Conservation (phyloP, 1,139 yeast genomes). For the Yamadazyma blattariae region DNA sequence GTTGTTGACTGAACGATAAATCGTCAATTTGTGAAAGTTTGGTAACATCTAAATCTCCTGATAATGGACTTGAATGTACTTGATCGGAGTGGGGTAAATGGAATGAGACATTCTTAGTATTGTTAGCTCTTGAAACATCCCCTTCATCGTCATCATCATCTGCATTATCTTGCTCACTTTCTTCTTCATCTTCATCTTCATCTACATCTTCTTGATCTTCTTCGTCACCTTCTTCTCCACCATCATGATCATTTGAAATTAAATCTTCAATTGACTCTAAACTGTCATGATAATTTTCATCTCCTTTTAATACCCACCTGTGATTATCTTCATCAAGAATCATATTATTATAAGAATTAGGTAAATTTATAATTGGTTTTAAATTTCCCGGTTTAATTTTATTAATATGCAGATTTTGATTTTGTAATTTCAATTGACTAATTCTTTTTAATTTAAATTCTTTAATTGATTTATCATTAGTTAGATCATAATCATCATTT, state of each 20-base stretch:
- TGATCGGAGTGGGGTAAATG: conserved; percentile 31
- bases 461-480: conserved; percentile 19
- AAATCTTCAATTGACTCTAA: conserved; percentile 47
- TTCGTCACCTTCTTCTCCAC: conserved; percentile 13
- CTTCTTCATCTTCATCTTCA: conserved; percentile 16
- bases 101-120: conserved; percentile 41
- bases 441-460: conserved; percentile 37
- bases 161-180: conserved; percentile 8
- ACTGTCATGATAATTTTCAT: conserved; percentile 29
- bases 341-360: conserved; percentile 39
- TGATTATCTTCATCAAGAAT: conserved; percentile 34
- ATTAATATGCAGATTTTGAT: conserved; percentile 2
- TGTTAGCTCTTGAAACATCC: conserved; percentile 8
- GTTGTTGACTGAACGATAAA: conserved; percentile 49
- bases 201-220: conserved; percentile 1
- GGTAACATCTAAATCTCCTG: conserved; percentile 35
- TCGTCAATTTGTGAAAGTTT: conserved; percentile 43
- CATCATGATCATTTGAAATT: neutral
- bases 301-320: conserved; percentile 33
- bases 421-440: conserved; percentile 27
- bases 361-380: conserved; percentile 32
- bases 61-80: conserved; percentile 17
- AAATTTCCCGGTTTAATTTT: conserved; percentile 8
- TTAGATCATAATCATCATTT: conserved; percentile 21
- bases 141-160: conserved; percentile 7